phyloP scores from a whole-genome alignment of 2,329 filamentous ascomycete genomes.

The Colletotrichum sp. region DNA sequence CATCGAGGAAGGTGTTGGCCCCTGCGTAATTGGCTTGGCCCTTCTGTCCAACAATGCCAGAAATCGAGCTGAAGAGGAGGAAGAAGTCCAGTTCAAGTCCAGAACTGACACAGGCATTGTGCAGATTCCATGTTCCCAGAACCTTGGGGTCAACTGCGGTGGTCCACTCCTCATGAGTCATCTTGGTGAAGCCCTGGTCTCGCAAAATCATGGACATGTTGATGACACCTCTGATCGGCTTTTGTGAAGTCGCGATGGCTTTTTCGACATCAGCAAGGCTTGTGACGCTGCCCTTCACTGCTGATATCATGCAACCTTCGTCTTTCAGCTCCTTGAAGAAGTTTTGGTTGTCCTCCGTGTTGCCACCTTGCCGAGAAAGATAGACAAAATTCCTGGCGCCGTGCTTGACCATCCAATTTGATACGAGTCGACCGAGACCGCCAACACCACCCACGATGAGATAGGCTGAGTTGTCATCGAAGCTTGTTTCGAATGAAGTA shows the following conservation, averaged over 20 bases:
- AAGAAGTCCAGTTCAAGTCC: conserved; percentile 32
- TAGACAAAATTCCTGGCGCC: conserved; percentile 24
- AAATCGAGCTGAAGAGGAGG: conserved; percentile 30
- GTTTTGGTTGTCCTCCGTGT: not conserved
- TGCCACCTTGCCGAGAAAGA: conserved; percentile 10
- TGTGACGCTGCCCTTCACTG: not conserved
- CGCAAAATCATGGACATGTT: conserved; percentile 43
- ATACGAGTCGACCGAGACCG: conserved; percentile 25
- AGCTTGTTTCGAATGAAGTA: not conserved
- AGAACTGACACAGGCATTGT: conserved; percentile 28
- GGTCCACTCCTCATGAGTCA: conserved; percentile 37
- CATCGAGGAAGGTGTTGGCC: conserved; percentile 45
- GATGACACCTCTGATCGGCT: conserved; percentile 41
- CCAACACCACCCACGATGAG: conserved; percentile 30
- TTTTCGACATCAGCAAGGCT: conserved; percentile 28
- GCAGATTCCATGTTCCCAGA: conserved; percentile 39
- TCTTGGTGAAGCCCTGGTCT: conserved; percentile 26
- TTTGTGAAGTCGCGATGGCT: conserved; percentile 22
- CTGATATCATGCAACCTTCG: not conserved
- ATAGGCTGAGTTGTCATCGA: conserved; percentile 12
- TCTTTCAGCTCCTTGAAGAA: not conserved
- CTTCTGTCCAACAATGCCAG: conserved; percentile 32
- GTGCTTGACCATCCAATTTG: conserved; percentile 28
- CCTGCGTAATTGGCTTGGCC: conserved; percentile 45
- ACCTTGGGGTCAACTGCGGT: conserved; percentile 34